Evolutionary conservation across 2,329 filamentous ascomycete genomes (phyloP), one percentile per base, ranked within the genome.

Genomic region (Phaeosphaeriaceae sp.): DNA sequence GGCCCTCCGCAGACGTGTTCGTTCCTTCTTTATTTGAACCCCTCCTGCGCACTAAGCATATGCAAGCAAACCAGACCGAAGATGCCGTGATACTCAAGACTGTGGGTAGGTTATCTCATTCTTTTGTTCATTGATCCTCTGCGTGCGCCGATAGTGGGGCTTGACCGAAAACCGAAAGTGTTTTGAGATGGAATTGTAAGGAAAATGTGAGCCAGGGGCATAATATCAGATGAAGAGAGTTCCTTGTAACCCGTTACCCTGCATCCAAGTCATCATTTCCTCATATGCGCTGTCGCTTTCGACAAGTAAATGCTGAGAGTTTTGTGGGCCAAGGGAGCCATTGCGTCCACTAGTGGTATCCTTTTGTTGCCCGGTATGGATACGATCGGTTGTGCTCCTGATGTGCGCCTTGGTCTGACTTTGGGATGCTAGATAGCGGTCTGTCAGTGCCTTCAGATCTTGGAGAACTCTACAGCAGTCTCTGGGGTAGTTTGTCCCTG

Each of bases 381-480:
- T 20, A 26, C 17, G 26, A 15, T 37, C 38, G 16, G 29, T 36
- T 5, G 20, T 6, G n/a, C 3, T 32, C n/a, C 23, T 41, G 39
- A 15, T 30, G 20, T 30, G 34, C 15, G 11, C 3, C n/a, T 26
- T 33, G 18, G 9, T 40, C n/a, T 26, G 23, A 26, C 7, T 26
- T 17, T 36, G 12, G 8, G n/a, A 34, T 28, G 18, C 29, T 29
- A 63, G 40, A 33, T 61, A 60, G 20, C 58, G 58, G 34, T 59
- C 57, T 15, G 62, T 54, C 16, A 67, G 35, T 7, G 51, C 49
- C 12, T 61, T 59, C 33, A 66, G 50, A 36, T 64, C 64, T 42
- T 59, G 60, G 26, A 67, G 23, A 13, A 67, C 52, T 34, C 51
- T 60, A 29, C 39, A 57, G 41, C 64, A 67, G 26, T 67, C 63